These are phyloP conservation scores for Phanerodontia chrysosporium DNA, from an alignment of 768 basidiomycete genomes.

Conservation along the genomic window DNA sequence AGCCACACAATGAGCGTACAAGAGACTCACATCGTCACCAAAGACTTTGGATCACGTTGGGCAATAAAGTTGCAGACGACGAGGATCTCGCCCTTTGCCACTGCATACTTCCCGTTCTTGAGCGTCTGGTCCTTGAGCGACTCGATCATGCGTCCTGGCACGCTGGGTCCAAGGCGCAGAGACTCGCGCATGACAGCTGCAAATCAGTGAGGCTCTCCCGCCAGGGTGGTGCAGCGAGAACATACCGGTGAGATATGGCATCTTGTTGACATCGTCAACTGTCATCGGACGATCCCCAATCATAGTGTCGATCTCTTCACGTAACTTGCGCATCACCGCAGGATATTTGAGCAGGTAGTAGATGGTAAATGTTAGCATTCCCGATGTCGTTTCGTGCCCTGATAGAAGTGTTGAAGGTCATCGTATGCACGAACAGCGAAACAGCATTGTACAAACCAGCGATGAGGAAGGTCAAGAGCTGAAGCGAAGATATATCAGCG, in stretches of 20 bases:
- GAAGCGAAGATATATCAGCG: neutral
- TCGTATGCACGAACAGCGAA: neutral
- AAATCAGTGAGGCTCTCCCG: neutral
- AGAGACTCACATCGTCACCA: slow-evolving; percentile 42
- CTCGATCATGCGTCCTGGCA: slow-evolving; percentile 30
- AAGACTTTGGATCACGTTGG: slow-evolving; percentile 41
- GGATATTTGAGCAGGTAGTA: slow-evolving; percentile 45
- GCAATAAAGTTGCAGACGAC: slow-evolving; percentile 27
- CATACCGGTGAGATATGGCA: slow-evolving; percentile 39
- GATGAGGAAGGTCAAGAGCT: slow-evolving; percentile 48
- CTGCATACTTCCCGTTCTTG: slow-evolving; percentile 34
- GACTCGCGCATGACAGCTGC: slow-evolving; percentile 36
- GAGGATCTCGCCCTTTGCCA: slow-evolving; percentile 27
- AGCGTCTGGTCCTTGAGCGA: slow-evolving; percentile 35
- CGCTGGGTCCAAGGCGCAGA: slow-evolving; percentile 35
- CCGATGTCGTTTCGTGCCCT: slow-evolving; percentile 36
- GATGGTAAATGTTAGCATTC: slow-evolving; percentile 37
- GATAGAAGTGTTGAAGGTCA: neutral
- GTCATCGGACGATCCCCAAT: slow-evolving; percentile 36
- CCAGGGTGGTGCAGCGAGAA: neutral
- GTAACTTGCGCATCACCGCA: slow-evolving; percentile 38
- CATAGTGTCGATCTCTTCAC: slow-evolving; percentile 43
- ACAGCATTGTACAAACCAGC: slow-evolving; percentile 30
- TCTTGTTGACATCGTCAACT: slow-evolving; percentile 38
- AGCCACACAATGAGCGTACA: neutral